Evolutionary conservation across 352 stramenopile genomes (phyloP), one percentile per base, ranked within the genome.

Genomic region (Halophytophthora polymorphica): DNA sequence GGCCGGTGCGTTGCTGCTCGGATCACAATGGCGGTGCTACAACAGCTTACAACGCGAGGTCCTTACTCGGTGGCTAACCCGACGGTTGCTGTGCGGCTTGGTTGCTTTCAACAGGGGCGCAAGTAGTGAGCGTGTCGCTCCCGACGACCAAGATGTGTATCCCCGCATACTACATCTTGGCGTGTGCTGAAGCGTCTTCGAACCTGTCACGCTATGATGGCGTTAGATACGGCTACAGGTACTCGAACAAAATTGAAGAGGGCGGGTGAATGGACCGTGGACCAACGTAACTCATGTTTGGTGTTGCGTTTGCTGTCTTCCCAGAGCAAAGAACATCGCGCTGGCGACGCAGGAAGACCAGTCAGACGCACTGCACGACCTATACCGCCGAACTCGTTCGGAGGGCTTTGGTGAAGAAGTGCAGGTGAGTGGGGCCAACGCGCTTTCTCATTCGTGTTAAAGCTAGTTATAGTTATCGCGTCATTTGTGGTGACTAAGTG

Each of bases 151-250:
- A 82, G 75, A 70, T 90, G 21, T 95, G 90, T 21, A 88, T 99
- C 35, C 85, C 96, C 31, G 86, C 96, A 1, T 99, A 99, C 64
- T 99, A 99, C 64, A 97, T 99, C n/a, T 67, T 99, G 34, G 95
- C 96, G 10, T 98, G 93, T 58, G 96, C 96, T 1, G 97, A 99
- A 73, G 97, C 97, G 11, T 98, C 92, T 28, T 98, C 96, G 1
- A 99, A 99, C 66, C 74, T 99, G 39, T 96, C 90, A 40, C 82
- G 96, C 36, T 99, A 99, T 65, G 96, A 99, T 69, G 96, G 96
- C 13, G 88, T 99, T 46, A 82, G 86, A 46, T 97, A 97, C 37
- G 89, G 90, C 33, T 77, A 88, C 58, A 76, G 78, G 77, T 88
- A 61, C 19, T 51, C 6, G 6, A 31, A 31, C 4, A 8, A 31